Evolutionary conservation across 2,329 filamentous ascomycete genomes (phyloP), one percentile per base, ranked within the genome.

Genomic region (Phyllosticta capitalensis): DNA sequence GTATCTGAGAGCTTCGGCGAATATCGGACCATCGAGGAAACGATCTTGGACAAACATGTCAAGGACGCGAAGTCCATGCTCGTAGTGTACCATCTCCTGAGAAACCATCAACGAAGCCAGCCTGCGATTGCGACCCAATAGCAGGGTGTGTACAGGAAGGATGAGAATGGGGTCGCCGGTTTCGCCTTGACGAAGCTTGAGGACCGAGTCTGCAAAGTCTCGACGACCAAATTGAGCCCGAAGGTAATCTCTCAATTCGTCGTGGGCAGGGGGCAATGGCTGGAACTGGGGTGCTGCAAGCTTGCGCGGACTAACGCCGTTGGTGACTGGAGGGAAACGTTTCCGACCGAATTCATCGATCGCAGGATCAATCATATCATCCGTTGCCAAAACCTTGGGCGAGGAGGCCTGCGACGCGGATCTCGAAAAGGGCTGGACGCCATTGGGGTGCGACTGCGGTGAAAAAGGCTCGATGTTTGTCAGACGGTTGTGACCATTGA

Each of bases 171-270:
- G 55, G 21, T 63, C 65, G 20, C 53, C 20, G 22, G 68, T 65
- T 12, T 65, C 65, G 14, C 67, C 68, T 24, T 67, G 68, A 26
- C 52, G 52, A 50, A 75, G 62, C 56, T 74, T 69, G 9, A 75
- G 64, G 26, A 72, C 61, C 55, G 67, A 70, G 52, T 75, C 72
- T 30, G 71, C 69, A 55, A 71, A 72, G 22, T 72, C 68, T 14
- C 66, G 67, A 50, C 69, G 71, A 21, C 67, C 69, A 55, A 73
- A 72, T 30, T 71, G 67, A 2, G 67, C 63, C 9, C 65, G 67
- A 7, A 74, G 55, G 52, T 73, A 73, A 3, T 65, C 63, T 51
- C 54, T 55, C 28, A 61, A 38, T 22, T 55, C 14, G 6, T 28
- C 28, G 3, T 26, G 24, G 14, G 30, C 22, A 1, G 54, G 54